phyloP scores from a whole-genome alignment of 1,284 basidiomycete species.

The Waitea zeae region DNA sequence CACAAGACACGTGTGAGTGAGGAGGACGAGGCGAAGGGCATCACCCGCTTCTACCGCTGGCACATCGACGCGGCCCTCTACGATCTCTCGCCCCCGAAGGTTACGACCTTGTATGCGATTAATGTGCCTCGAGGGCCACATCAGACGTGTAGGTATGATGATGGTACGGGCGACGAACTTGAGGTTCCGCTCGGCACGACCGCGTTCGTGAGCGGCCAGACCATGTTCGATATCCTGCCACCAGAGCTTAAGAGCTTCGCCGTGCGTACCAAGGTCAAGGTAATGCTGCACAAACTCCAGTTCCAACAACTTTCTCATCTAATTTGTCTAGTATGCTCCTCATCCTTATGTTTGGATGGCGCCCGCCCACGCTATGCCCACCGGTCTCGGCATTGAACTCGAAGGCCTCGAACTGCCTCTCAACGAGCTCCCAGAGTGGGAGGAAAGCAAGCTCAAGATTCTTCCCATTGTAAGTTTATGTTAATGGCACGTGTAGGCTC shows the following conservation, averaged over 20 bases:
- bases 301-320: no score
- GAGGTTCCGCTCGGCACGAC: constrained; percentile 77
- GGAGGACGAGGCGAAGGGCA: constrained; percentile 60
- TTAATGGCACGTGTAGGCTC: neutral
- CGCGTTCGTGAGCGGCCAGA: constrained; percentile 65
- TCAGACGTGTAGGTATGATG: constrained; percentile 74
- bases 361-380: constrained; percentile 48
- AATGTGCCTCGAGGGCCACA: constrained; percentile 48
- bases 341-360: constrained; percentile 84
- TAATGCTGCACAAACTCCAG: constrained; percentile 76
- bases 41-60: constrained; percentile 83
- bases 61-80: constrained; percentile 92
- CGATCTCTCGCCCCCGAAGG: constrained; percentile 72
- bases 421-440: constrained; percentile 56
- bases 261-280: constrained; percentile 16
- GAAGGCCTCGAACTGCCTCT: constrained; percentile 54
- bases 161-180: constrained; percentile 74
- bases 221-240: constrained; percentile 75
- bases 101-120: constrained; percentile 79
- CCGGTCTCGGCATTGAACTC: constrained; percentile 63
- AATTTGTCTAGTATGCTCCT: constrained; percentile 58
- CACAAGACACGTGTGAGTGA: constrained; percentile 70
- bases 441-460: constrained; percentile 51
- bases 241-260: neutral
- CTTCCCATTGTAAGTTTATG: constrained; percentile 42